Base-by-base conservation (phyloP, 768 basidiomycete genomes). In the Amanita pseudoporphyria region DNA sequence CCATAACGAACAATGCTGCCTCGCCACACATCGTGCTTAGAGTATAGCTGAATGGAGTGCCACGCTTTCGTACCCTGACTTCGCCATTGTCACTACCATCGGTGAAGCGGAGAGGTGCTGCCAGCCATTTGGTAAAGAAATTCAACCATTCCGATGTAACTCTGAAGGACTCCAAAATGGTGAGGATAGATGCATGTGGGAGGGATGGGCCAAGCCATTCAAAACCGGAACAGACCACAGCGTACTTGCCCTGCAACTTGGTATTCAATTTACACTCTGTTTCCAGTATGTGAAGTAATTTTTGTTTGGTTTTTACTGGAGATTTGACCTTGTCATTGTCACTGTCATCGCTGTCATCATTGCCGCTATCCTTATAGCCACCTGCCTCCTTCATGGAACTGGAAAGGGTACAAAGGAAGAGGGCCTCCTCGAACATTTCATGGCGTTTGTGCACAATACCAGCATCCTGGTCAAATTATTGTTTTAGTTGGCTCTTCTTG, bases 121-220 rank as follows among this genome's bases (percentile, higher is more conserved):
- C 52, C 12, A 73, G 61, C 56, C 65, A 71, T 16, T 60, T 55
- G 37, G 61, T 52, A 53, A 69, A 67, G 57, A 63, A 62, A 14
- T 52, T 43, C n/a, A 62, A 49, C 60, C 60, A 60, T 9, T 40
- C 32, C 3, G 49, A 46, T 5, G 58, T 52, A 35, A 62, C 51
- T 18, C 61, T 61, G 42, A 58, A 62, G 51, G 60, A 63, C 28
- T 55, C 47, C 24, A 63, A 54, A 14, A 58, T 49, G 4, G 55
- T 51, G 51, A 66, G 51, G 53, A 73, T 71, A 9, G 69, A 63
- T 6, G 62, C 55, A 51, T 72, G 70, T 1, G 72, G 65, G 16
- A 76, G 62, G 16, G 69, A 69, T 22, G 66, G 68, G 1, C 65
- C 70, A 32, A 69, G 71, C 69, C 71, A 73, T 45, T 72, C 71